Evolutionary conservation across 1,284 basidiomycete species (phyloP).

Genomic region (Exobasidium cylindrosporum): DNA sequence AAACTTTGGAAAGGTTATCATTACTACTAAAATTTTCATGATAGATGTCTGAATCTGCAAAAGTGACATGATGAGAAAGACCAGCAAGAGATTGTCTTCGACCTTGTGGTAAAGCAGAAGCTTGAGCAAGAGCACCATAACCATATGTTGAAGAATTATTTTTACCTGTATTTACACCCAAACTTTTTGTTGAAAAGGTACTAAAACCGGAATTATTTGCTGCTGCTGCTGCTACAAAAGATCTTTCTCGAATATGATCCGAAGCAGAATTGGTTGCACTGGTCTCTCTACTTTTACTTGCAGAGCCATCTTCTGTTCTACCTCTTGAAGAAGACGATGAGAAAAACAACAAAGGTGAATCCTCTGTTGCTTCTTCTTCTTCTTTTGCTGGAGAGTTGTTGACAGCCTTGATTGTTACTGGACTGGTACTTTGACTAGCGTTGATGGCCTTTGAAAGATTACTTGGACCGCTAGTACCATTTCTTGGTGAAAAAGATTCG

Average conservation of each 20-base stretch:
- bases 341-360: constrained; percentile 18
- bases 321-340: background rate
- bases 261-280: background rate
- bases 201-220: constrained; percentile 19
- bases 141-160: constrained; percentile 20
- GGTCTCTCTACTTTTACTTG: background rate
- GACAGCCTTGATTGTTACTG: background rate
- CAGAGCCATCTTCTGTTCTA: background rate
- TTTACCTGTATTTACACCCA: background rate
- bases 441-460: constrained; percentile 8
- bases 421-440: background rate
- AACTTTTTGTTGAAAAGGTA: background rate
- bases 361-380: constrained; percentile 12
- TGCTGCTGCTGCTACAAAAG: background rate
- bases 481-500: background rate
- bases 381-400: background rate
- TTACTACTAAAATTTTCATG: constrained; percentile 11
- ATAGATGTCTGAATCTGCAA: constrained; percentile 10
- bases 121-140: constrained; percentile 42
- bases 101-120: constrained; percentile 6
- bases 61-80: constrained; percentile 21
- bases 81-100: constrained; percentile 20
- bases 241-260: background rate
- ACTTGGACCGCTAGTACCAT: constrained; percentile 7
- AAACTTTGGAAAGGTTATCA: constrained; percentile 23